Evolutionary conservation across 352 stramenopile species (phyloP).

Genomic region (Albugo laibachii): DNA sequence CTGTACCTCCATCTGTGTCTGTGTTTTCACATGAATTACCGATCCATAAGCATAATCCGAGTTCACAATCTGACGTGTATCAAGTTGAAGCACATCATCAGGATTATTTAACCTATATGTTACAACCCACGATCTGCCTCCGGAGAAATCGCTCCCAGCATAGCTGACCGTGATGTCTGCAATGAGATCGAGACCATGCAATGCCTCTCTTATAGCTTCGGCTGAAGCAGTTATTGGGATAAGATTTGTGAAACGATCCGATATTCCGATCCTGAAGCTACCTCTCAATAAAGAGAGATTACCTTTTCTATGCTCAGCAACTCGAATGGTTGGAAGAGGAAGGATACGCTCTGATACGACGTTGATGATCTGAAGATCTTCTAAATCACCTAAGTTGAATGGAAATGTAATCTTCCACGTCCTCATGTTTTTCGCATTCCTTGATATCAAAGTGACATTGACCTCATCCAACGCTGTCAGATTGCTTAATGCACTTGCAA

Average conservation of each 20-base stretch:
- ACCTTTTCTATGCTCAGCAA: slow-evolving; percentile 1
- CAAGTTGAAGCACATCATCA: slow-evolving; percentile 3
- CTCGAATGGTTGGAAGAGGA: slow-evolving; percentile 2
- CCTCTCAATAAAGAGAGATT: slow-evolving; percentile 2
- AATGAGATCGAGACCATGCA: slow-evolving; percentile 3
- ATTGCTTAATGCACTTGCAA: slow-evolving; percentile 5
- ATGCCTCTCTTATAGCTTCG: slow-evolving; percentile 1
- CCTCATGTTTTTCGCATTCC: slow-evolving; percentile 10
- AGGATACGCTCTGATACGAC: background rate
- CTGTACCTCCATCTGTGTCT: slow-evolving; percentile 13
- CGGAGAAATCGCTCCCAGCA: slow-evolving; percentile 3
- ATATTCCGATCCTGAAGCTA: slow-evolving; percentile 6
- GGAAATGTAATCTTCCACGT: slow-evolving; percentile 18
- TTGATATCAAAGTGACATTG: slow-evolving; percentile 9
- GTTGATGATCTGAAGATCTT: slow-evolving; percentile 1
- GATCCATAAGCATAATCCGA: background rate
- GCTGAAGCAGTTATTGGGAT: slow-evolving; percentile 3
- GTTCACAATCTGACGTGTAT: background rate
- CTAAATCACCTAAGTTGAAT: slow-evolving; percentile 12
- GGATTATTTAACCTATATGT: slow-evolving; percentile 5
- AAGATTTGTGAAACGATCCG: slow-evolving; percentile 1
- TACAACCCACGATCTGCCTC: slow-evolving; percentile 10
- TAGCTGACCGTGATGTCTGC: slow-evolving; percentile 1
- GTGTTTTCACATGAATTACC: slow-evolving; percentile 1
- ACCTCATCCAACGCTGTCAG: slow-evolving; percentile 10